Evolutionary conservation across 140 eudicot genomes (phyloP), one percentile per base, ranked within the genome.

Genomic region (Bidens hawaiensis): DNA sequence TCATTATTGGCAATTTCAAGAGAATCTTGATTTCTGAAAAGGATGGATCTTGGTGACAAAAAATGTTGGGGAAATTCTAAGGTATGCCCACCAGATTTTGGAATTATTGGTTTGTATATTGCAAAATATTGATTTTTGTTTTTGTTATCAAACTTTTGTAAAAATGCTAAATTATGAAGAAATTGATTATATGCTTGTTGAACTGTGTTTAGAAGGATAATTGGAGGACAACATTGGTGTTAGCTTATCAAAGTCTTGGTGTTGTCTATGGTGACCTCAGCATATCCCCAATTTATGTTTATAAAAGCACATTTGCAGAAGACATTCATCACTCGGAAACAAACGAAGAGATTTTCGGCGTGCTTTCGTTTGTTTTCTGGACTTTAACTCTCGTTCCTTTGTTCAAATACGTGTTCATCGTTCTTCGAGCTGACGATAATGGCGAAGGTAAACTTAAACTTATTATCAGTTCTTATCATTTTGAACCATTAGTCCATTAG

Each of bases 221-320:
- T 14, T 74, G 79, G 79, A 74, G 78, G 73, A 74, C 69, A 19
- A 83, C 81, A 2, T n/a, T 83, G 55, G 21, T 73, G 77, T 71
- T 80, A 53, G 87, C 95, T 9, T 86, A 75, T 61, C 95, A 86
- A 48, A 74, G 85, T 26, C 84, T 83, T 30, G 95, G 90, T 60
- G 81, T 86, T 4, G 87, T 86, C 4, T 86, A 86, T 54, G 95
- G 90, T 40, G 95, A 86, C 60, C 75, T 86, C 47, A 80, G 79
- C 68, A 86, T 84, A 38, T 82, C 90, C 23, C 87, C 85, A 14
- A 68, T 81, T 48, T 69, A 83, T 23, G 95, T 86, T n/a, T 75
- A 75, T 58, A 90, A 83, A 76, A 81, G 90, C 77, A 81, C 97
- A 62, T 90, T 86, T 73, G 94, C 97, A 12, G 85, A 75, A 34